Base-by-base conservation (phyloP, 768 basidiomycete genomes). In the Tylopilus sp. region DNA sequence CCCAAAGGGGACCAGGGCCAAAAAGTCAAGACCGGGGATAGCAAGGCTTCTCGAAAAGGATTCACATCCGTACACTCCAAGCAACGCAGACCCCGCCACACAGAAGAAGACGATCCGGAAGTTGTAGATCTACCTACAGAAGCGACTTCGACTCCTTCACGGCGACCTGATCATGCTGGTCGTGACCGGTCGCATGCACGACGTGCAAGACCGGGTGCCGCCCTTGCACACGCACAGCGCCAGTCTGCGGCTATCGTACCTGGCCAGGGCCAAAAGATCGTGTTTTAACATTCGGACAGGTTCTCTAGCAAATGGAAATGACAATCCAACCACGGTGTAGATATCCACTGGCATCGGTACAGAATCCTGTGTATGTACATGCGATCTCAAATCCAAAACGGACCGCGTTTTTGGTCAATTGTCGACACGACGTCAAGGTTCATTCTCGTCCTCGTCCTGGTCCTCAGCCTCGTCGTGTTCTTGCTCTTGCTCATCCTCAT, bases 201-300 rank as follows among this genome's bases (percentile, higher is more conserved):
- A 47, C 79, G 89, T 25, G 73, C 83, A 5, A 85, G 77, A 62
- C 90, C 90, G 30, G 90, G 91, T 30, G 91, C 91, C 4, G 86
- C 87, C 1, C 79, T 91, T 20, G 89, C 89, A 0, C 75, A 77
- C 17, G 90, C 90, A 21, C 81, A 82, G 60, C 80, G 91, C 46
- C 86, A 89, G 69, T 83, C 81, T 49, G 82, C 79, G 17, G 85
- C 86, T 6, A 92, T 92, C 60, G 15, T 70, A 28, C 75, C 76
- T n/a, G 71, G 83, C 61, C 76, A 81, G 68, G 85, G 86, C 12
- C 79, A 82, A 67, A 91, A 88, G 64, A 85, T 85, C 39, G 78
- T 76, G 38, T 92, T 92, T 57, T 35, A 15, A 35, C 13, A 5
- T 35, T 86, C 78, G 54, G 44, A 40, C 21, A 20, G 22, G 18